A percentile compares a stretch with the other conserved stretches of the same genome.
Evolutionary conservation across 306 rosid genomes (phyloP).

Genomic region (Astragalus glycyphyllos): DNA sequence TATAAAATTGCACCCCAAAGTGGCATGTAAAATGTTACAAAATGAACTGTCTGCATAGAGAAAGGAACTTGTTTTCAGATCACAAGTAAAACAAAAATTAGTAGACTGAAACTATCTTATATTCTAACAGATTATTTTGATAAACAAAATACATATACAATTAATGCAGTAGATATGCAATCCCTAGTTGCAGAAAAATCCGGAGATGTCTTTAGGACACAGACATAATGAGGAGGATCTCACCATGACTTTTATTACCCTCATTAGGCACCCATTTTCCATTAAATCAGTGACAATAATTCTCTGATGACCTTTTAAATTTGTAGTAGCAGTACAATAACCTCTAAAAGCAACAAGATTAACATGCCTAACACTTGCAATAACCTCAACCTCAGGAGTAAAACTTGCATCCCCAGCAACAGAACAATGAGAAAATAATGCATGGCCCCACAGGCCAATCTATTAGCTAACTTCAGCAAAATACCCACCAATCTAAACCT

Average conservation of each 20-base stretch:
- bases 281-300: conserved; percentile 92
- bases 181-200: conserved; percentile 26
- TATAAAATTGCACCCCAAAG: no score
- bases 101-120: not conserved
- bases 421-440: no score
- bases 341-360: conserved; percentile 88
- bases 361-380: no score
- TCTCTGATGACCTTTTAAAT: conserved; percentile 88
- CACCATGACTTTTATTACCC: no score
- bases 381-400: no score
- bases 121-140: not conserved
- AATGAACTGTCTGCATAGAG: conserved; percentile 74
- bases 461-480: no score
- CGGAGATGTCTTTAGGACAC: conserved; percentile 9
- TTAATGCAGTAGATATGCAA: conserved; percentile 21
- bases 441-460: no score
- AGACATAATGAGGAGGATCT: conserved; percentile 1
- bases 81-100: conserved; percentile 27
- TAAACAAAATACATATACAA: no score
- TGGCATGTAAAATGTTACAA: no score
- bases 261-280: no score
- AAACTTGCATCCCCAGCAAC: no score
- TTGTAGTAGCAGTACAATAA: conserved; percentile 85
- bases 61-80: conserved; percentile 13
- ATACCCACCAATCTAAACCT: no score